Conservation (phyloP, 805 yeast species). For the Huiozyma sinensis region DNA sequence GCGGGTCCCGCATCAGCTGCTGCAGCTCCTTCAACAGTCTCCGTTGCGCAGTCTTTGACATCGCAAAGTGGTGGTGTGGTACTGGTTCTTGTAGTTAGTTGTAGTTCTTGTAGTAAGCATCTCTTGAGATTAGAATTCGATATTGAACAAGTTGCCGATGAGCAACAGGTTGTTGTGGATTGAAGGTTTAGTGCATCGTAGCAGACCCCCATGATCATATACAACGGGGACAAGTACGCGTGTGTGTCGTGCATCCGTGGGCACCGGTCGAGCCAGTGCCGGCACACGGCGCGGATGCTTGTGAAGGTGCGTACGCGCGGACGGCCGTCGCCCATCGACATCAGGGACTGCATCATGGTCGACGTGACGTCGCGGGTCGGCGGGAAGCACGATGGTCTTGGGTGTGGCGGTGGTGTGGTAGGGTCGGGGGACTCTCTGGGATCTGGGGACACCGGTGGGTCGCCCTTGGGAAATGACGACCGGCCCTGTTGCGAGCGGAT, state of each 20-base stretch:
- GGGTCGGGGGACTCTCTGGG: neutral
- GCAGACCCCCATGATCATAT: constrained; percentile 48
- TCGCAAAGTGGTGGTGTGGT: constrained; percentile 1
- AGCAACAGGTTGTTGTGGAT: neutral
- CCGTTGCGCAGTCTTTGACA: constrained; percentile 63
- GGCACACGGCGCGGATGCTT: constrained; percentile 68
- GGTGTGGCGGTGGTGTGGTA: neutral
- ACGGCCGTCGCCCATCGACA: constrained; percentile 53
- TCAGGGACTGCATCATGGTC: constrained; percentile 24
- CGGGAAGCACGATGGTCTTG: neutral
- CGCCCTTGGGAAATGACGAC: neutral
- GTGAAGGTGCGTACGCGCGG: constrained; percentile 88
- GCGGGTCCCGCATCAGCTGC: constrained; percentile 74
- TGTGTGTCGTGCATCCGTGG: constrained; percentile 87
- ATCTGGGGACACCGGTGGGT: neutral
- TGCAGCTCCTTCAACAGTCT: constrained; percentile 82
- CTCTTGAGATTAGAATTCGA: neutral
- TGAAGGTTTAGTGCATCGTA: neutral
- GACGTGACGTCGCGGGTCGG: constrained; percentile 20
- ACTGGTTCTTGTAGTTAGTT: neutral
- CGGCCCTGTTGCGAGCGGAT: constrained; percentile 12
- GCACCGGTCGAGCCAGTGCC: constrained; percentile 80
- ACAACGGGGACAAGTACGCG: constrained; percentile 70
- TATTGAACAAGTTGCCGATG: neutral
- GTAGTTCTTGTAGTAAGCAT: neutral